phyloP scores from a whole-genome alignment of 2,329 filamentous ascomycete genomes.

The Cordyceps cateniannulata region DNA sequence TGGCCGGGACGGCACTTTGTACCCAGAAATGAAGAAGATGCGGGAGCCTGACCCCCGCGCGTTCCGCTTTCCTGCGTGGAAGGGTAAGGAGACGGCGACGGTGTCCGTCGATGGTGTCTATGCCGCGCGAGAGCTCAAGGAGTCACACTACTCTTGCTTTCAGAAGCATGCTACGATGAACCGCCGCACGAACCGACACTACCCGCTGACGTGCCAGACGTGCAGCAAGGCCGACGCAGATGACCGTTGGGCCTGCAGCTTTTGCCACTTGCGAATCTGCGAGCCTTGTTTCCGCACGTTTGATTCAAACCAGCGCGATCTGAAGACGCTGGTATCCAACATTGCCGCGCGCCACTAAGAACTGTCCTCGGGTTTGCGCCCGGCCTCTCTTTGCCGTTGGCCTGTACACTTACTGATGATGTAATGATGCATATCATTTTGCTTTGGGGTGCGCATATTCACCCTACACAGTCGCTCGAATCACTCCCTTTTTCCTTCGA shows the following conservation, averaged over 20 bases:
- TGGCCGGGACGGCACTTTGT: slow-evolving; percentile 33
- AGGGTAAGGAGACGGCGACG: slow-evolving; percentile 18
- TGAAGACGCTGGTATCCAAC: slow-evolving; percentile 35
- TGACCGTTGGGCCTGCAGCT: slow-evolving; percentile 41
- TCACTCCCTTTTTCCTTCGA: background rate
- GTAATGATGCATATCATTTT: background rate
- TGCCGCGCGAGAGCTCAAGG: slow-evolving; percentile 36
- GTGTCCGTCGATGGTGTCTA: slow-evolving; percentile 30
- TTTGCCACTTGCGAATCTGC: slow-evolving; percentile 48
- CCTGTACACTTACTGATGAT: background rate
- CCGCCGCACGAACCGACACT: slow-evolving; percentile 39
- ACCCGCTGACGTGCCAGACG: slow-evolving; percentile 47
- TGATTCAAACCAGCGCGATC: slow-evolving; percentile 33
- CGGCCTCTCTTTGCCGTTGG: slow-evolving; percentile 4
- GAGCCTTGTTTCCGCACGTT: slow-evolving; percentile 38
- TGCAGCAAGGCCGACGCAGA: slow-evolving; percentile 41
- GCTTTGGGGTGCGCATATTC: background rate
- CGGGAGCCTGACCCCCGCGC: slow-evolving; percentile 30
- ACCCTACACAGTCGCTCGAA: background rate
- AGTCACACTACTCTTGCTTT: slow-evolving; percentile 41
- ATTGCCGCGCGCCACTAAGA: slow-evolving; percentile 11
- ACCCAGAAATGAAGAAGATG: slow-evolving; percentile 33
- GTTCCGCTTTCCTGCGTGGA: slow-evolving; percentile 31
- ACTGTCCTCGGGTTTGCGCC: background rate
- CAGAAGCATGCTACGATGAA: slow-evolving; percentile 43